Base-by-base conservation (phyloP, 1,284 basidiomycete species). In the Kalmanozyma brasiliensis region DNA sequence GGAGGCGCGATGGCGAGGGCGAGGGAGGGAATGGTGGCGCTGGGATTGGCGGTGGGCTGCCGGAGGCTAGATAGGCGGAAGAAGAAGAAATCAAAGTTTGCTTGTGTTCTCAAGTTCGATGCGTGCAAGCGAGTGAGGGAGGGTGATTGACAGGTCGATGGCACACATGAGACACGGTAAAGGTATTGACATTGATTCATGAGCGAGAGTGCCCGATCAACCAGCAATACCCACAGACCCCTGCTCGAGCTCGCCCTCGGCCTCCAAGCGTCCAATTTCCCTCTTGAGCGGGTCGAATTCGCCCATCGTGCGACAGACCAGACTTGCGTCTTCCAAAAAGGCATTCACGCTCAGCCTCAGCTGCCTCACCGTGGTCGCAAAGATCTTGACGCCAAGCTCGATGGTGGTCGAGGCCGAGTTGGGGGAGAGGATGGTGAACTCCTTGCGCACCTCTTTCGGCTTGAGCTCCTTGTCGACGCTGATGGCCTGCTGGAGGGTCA, bases 381-480 rank as follows among this genome's bases (percentile, higher is more conserved):
- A 66, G 55, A 69, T 69, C 59, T 73, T 67, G 56, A 73, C 56
- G 33, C 47, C 59, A 43, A 69, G 24, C 24, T 65, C 58, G 23
- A 70, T 61, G n/a, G 30, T 17, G 1, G 22, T 29, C 8, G 42
- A 26, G 0, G 59, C 8, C 3, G 52, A 49, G 34, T 30, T 22
- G n/a, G 57, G 48, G 22, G 42, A 37, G 29, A 62, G 52, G 35
- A 76, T 52, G 23, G 52, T 36, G 26, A 74, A 56, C 20, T 53
- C 51, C 34, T 78, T 78, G 9, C 61, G 45, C 8, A 76, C 71
- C 30, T 78, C 72, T 20, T 71, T 66, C 8, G 76, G 76, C 32
- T 74, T 69, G 45, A 78, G 67, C 44, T 78, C 76, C 32, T 58
- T 70, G 48, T 78, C 76, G 35, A 78, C 74, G 23, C 44, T 22